Evolutionary conservation across 306 rosid genomes (phyloP), one percentile per base, ranked within the genome.

Genomic region (Corylus americana): DNA sequence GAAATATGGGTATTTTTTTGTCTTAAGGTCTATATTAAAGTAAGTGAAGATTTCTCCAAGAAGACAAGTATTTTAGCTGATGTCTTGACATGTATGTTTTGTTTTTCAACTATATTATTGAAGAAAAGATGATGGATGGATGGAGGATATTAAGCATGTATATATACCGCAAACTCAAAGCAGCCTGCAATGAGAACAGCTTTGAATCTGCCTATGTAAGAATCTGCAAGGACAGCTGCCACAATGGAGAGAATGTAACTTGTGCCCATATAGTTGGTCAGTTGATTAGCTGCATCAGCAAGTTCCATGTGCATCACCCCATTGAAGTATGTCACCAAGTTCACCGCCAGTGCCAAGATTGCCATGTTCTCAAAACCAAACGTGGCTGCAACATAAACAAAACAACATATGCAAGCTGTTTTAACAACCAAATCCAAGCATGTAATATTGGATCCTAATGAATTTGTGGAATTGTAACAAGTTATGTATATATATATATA

Each of bases 251-350:
- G 95, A 16, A 91, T 91, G 76, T 86, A 94, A 70, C 92, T 55
- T 2, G 90, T 83, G 14, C 98, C 98, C 91, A 90, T 71, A 62
- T 58, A 92, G 79, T 92, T 95, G 69, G 98, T 92, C 25, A 95
- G 91, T 82, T 85, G 80, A 81, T 95, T 95, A 61, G 97, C 97
- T 0, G 97, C 91, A 80, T 95, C 97, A 12, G 96, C 82, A 49
- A 95, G 55, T 31, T 83, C 84, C 47, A 68, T 87, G 83, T 95
- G 98, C 95, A 95, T 89, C 4, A 85, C 63, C 12, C 82, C 81
- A 4, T 73, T 86, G 82, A 95, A 92, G 87, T 92, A 95, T 42
- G 97, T 83, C 64, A 86, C 78, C 80, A 89, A 81, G 87, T 95
- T 95, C 91, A 95, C 97, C 5, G 97, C 93, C 57, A 92, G 88